These are phyloP conservation scores for Infundibulicybe gibba DNA, from an alignment of 768 basidiomycete species.

Conservation along the genomic window DNA sequence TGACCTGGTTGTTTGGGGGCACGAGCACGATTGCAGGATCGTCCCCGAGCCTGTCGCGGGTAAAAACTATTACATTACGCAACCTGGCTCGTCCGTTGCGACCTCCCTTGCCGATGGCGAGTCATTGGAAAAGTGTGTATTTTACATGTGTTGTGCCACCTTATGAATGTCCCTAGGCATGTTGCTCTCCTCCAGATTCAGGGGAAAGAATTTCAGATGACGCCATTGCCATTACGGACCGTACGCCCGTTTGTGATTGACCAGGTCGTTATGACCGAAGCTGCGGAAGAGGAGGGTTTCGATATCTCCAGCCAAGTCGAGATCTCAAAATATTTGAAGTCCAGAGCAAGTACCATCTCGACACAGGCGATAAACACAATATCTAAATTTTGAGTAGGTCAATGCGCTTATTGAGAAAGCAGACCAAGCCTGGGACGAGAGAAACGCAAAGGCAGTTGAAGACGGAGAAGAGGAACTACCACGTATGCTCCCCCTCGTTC, in stretches of 20 bases:
- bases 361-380: neutral
- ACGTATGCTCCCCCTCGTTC: constrained; percentile 81
- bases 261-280: constrained; percentile 71
- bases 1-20: constrained; percentile 95
- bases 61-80: constrained; percentile 87
- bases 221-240: constrained; percentile 83
- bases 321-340: constrained; percentile 77
- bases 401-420: constrained; percentile 77
- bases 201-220: constrained; percentile 82
- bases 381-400: constrained; percentile 42
- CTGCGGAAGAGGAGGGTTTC: constrained; percentile 72
- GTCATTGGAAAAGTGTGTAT: constrained; percentile 77
- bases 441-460: constrained; percentile 56
- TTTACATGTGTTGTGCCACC: neutral
- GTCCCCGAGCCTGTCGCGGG: constrained; percentile 88
- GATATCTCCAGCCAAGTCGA: constrained; percentile 80
- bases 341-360: constrained; percentile 40
- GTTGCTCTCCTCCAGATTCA: constrained; percentile 88
- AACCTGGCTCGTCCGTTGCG: constrained; percentile 94
- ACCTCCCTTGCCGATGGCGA: constrained; percentile 95
- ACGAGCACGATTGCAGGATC: constrained; percentile 97
- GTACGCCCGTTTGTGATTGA: constrained; percentile 94
- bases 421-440: constrained; percentile 73
- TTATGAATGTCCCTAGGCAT: constrained; percentile 49
- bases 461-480: constrained; percentile 60